Evolutionary conservation across 208 protist genomes (phyloP).

Genomic region (Wallacemonas collosoma): DNA sequence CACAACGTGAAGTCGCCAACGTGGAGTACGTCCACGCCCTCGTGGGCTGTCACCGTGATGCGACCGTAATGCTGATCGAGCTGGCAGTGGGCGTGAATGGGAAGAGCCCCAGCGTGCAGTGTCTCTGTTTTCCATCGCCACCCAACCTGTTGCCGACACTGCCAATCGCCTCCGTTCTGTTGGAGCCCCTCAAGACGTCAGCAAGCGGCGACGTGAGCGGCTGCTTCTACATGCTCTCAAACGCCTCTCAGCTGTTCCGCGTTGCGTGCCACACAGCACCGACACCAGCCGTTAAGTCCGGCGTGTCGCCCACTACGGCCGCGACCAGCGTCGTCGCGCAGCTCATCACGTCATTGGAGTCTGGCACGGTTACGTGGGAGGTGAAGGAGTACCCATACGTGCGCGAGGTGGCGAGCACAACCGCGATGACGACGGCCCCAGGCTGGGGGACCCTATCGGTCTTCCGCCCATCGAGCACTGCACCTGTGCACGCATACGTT

Average conservation of each 20-base stretch:
- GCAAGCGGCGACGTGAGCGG: neutral
- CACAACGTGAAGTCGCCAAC: conserved; percentile 6
- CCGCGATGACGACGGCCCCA: neutral
- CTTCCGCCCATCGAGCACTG: conserved; percentile 34
- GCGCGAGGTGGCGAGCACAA: neutral
- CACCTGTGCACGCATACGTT: conserved; percentile 51
- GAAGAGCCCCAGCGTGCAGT: conserved; percentile 10
- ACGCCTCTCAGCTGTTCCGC: conserved; percentile 19
- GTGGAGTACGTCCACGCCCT: conserved; percentile 24
- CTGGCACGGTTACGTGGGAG: neutral
- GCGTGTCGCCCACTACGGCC: neutral
- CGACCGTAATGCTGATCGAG: conserved; percentile 24
- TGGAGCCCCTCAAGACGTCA: conserved; percentile 1
- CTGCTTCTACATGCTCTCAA: conserved; percentile 7
- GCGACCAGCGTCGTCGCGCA: neutral
- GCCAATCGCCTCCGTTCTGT: conserved; percentile 5
- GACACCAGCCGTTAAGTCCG: neutral
- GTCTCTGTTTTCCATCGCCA: neutral
- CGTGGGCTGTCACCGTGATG: conserved; percentile 14
- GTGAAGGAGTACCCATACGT: conserved; percentile 17
- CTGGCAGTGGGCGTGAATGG: conserved; percentile 7
- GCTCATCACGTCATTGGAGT: conserved; percentile 10
- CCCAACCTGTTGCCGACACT: neutral
- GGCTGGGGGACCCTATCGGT: conserved; percentile 37
- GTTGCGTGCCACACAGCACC: conserved; percentile 26